Evolutionary conservation across 768 basidiomycete species (phyloP), one percentile per base, ranked within the genome.

Genomic region (Sporobolomyces phaffii): DNA sequence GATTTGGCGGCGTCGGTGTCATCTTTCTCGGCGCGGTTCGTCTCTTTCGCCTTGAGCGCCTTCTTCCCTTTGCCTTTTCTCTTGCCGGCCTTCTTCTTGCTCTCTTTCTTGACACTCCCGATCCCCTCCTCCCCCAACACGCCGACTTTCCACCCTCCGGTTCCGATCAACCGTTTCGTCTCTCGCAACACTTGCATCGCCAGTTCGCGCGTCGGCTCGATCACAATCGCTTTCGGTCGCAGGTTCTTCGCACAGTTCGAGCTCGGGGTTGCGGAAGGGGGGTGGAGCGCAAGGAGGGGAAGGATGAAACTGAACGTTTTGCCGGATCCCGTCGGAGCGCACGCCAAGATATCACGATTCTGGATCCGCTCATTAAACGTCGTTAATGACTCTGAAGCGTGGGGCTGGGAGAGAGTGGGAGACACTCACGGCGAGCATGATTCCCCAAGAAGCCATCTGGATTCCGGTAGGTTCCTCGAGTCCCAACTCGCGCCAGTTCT

Each of bases 311-410:
- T 84, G 9, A 97, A 81, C 1, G 96, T 99, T 80, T 99, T 99
- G 65, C 96, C 96, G 14, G 90, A 93, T 54, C 96, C 96, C 8
- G 96, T 99, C 0, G 96, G 96, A 1, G 96, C 96, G 24, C 98
- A 88, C 33, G 93, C 94, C 59, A 89, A 87, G 28, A 96, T 81
- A 78, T 99, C 94, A 63, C 89, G 85, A 67, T 80, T 68, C 80
- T 90, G 84, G 41, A 5, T 0, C 8, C 3, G 1, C 9, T 9
- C 29, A 31, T 24, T 28, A n/a, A 22, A 9, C 2, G 44, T 4
- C 13, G 31, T 13, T 9, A n/a, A 20, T 3, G 18, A 13, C 44
- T n/a, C 20, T 13, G 9, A 14, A 8, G 13, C 18, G 7, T 24
- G 22, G 8, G 20, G 24, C 44, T 49, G 11, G 29, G 18, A 28